Base-by-base conservation (phyloP, 148 eudicot genomes). In the Pharnaceum exiguum region DNA sequence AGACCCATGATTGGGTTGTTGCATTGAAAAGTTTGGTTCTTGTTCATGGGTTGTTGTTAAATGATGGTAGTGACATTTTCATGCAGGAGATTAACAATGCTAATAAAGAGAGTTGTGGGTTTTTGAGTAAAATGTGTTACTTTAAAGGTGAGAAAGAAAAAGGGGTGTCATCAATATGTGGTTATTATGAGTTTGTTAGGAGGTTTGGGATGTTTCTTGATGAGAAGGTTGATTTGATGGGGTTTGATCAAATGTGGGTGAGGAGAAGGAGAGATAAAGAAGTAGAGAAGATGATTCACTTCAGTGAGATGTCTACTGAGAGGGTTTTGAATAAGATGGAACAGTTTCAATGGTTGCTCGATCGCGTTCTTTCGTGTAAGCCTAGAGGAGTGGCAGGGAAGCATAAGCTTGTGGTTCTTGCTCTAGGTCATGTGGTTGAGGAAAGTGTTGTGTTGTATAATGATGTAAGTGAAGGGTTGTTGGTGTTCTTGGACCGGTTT, bases 1-100 rank as follows among this genome's bases (percentile, higher is more conserved):
- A 56, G 59, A 79, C 89, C 22, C 62, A 39, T 26, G 82, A 83
- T 71, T 83, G 85, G 85, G 65, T 75, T 62, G 89, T 83, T 62
- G 89, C 76, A 2, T 55, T 79, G 37, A 83, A 83, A 67, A 47
- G 72, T 13, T 55, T 83, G 43, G 62, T 83, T 63, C 70, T 83
- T 30, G 70, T 85, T 31, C 82, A 82, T 53, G 55, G 76, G 36
- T 24, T 85, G 22, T 27, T 77, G 28, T 12, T 42, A n/a, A n/a
- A n/a, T 45, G 73, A 75, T 62, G 93, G 85, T 19, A 77, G 57
- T 10, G 52, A 43, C 7, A 39, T 45, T 23, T 46, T 79, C 9
- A 52, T 65, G 42, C 59, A 71, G 55, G 85, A 85, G 56, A 65
- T 82, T 5, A 57, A 57, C 51, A 52, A 61, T 31, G 83, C 79